Percentiles rank a stretch among this genome's conserved stretches.
These are phyloP conservation scores for Brassica napus DNA, from an alignment of 345 rosid species.

Conservation along the genomic window Da-Ae NC_063447.1:25094001-25094500, in stretches of 20 bases:
- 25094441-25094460: constrained; percentile 80
- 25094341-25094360: constrained; percentile 51
- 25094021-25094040: neutral
- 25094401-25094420: constrained; percentile 45
- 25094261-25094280: constrained; percentile 57
- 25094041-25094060: neutral
- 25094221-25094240: constrained; percentile 54
- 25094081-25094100: neutral
- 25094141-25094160: constrained; percentile 59
- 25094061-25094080: neutral
- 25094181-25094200: constrained; percentile 60
- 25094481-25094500: constrained; percentile 40
- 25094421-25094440: constrained; percentile 42
- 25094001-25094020: neutral
- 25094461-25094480: constrained; percentile 67
- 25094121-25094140: constrained; percentile 57
- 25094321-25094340: constrained; percentile 39
- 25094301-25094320: constrained; percentile 67
- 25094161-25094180: constrained; percentile 47
- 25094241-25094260: constrained; percentile 48
- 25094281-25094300: constrained; percentile 57
- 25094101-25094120: constrained; percentile 49
- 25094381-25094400: constrained; percentile 57
- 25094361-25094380: constrained; percentile 61
- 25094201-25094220: constrained; percentile 63